Percentiles rank a stretch among this genome's conserved stretches.
Conservation (phyloP, 2,329 filamentous ascomycete species). For the Hirsutella minnesotensis region DNA sequence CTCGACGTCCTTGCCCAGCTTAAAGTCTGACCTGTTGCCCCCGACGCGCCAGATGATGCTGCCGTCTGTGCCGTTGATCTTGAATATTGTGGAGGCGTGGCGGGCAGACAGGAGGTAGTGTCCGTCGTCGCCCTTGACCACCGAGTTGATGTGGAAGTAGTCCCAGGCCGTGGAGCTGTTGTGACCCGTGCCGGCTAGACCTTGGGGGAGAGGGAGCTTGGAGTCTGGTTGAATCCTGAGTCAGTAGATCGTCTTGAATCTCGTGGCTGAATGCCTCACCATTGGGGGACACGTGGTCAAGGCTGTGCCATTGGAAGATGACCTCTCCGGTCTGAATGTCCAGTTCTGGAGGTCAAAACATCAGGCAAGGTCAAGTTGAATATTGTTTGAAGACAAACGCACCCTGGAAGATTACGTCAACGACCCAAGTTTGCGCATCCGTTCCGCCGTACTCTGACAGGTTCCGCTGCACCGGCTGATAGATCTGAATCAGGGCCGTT, state of each 20-base stretch:
- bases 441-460: too few relatives aligned
- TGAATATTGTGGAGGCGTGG: constrained; percentile 32
- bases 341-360: neutral
- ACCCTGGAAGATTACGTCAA: too few relatives aligned
- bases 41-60: constrained; percentile 40
- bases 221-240: neutral
- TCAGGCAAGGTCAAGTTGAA: neutral
- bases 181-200: neutral
- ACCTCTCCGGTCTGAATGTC: neutral
- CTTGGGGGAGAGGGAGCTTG: neutral
- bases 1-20: neutral
- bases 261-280: neutral
- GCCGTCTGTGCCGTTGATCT: constrained; percentile 34
- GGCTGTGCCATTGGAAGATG: neutral
- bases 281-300: neutral
- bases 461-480: too few relatives aligned
- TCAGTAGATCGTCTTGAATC: neutral
- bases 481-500: too few relatives aligned
- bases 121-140: constrained; percentile 36
- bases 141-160: constrained; percentile 45
- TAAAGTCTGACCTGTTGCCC: constrained; percentile 30
- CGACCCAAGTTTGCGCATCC: too few relatives aligned
- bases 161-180: constrained; percentile 27
- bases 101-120: constrained; percentile 44
- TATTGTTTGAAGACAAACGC: too few relatives aligned